Evolutionary conservation across 2,329 filamentous ascomycete species (phyloP), one percentile per base, ranked within the genome.

Genomic region (Aureobasidium lini): DNA sequence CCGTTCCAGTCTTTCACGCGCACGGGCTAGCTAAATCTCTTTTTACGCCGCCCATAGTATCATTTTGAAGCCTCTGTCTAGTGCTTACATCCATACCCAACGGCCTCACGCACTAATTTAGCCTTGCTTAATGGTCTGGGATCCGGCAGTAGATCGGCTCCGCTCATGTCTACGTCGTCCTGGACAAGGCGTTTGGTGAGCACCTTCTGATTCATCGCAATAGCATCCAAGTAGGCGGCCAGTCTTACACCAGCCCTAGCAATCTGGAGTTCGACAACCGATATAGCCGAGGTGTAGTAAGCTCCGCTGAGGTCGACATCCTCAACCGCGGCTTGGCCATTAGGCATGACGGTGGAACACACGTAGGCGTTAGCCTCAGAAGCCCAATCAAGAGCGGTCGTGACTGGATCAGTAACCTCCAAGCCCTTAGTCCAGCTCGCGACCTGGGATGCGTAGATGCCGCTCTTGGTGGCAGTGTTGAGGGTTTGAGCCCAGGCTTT

Each of bases 291-390:
- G 28, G 74, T 60, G 50, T 69, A 72, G 62, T 72, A 72, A 4
- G 49, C 62, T 9, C 49, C 54, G 16, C 31, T 70, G 31, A 77
- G 62, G 49, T 78, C 75, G 47, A 70, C 66, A 7, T 65, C 68
- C 31, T 70, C 63, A 0, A 77, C 68, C 4, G 68, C 69, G 13
- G 68, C 67, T 6, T 66, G 61, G 5, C 76, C 75, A 8, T 73
- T 65, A 0, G 73, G 73, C 31, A 77, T 60, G 0, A 78, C 76
- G 15, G 70, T 68, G 5, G 66, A 67, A 67, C 77, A 78, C 10
- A 78, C 74, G 43, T 69, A 74, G 0, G 65, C 61, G 60, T 79
- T 79, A 3, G 74, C 67, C 52, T 78, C 76, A 5, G 61, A 62
- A 1, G 75, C 75, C 75, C 75, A 79, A 9, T 63, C 60, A 66